These are phyloP conservation scores for Persicaria tinctoria DNA, from an alignment of 148 eudicot species.

Conservation along the genomic window DNA sequence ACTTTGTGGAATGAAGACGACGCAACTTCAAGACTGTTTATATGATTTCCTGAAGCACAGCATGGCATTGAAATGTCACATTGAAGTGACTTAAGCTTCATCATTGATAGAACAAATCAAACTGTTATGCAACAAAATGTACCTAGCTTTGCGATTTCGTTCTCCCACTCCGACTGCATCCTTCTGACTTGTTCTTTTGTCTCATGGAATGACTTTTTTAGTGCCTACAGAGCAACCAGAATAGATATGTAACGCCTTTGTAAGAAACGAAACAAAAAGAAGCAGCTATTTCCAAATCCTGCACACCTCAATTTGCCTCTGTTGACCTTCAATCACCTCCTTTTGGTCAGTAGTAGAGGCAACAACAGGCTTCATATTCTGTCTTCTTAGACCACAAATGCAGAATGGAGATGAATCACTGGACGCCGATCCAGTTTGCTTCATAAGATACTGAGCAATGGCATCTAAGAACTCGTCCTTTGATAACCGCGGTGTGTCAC, in stretches of 20 bases:
- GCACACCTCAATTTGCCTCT: conserved; percentile 61
- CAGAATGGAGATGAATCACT: conserved; percentile 50
- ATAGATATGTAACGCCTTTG: neutral
- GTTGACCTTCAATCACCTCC: conserved; percentile 45
- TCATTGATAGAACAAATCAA: too few relatives aligned
- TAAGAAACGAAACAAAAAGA: neutral
- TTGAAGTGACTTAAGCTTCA: neutral
- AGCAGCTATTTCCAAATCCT: neutral
- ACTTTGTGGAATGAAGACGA: conserved; percentile 87
- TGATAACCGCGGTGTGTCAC: conserved; percentile 34
- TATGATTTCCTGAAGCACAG: conserved; percentile 46
- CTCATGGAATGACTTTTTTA: conserved; percentile 43
- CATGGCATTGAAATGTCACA: too few relatives aligned
- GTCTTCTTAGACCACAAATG: conserved; percentile 62
- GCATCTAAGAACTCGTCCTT: conserved; percentile 59
- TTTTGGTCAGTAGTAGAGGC: conserved; percentile 19
- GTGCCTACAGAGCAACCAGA: conserved; percentile 36
- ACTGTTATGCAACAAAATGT: conserved; percentile 14
- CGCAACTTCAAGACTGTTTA: conserved; percentile 65
- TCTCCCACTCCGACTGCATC: conserved; percentile 56
- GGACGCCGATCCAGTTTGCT: conserved; percentile 36
- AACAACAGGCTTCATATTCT: conserved; percentile 15
- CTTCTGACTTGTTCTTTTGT: conserved; percentile 44
- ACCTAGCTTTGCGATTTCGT: conserved; percentile 68
- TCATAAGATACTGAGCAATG: conserved; percentile 54